Conservation (phyloP, 148 eudicot genomes). For the Chenopodium berlandieri region DNA sequence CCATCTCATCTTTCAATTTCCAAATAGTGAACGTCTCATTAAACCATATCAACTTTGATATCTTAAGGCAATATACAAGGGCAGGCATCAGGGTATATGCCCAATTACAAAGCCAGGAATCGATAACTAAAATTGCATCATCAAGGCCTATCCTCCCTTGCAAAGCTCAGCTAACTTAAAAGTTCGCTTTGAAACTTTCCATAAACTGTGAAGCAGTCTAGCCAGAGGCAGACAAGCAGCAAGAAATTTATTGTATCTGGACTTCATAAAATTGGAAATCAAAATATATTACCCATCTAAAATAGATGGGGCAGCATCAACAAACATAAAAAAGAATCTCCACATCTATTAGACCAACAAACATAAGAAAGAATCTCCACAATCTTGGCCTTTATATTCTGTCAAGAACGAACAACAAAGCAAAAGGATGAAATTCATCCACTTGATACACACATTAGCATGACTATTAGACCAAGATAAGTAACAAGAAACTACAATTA, state of each 20-base stretch:
- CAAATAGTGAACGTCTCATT: background rate
- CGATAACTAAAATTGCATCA: background rate
- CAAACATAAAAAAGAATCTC: background rate
- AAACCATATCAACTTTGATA: background rate
- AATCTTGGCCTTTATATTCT: too few relatives aligned
- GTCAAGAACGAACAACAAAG: too few relatives aligned
- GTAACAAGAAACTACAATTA: too few relatives aligned
- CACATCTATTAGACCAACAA: background rate
- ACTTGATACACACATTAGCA: too few relatives aligned
- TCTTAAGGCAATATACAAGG: background rate
- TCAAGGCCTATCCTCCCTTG: background rate
- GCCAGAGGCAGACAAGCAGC: background rate
- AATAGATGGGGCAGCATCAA: background rate
- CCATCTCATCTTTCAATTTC: background rate
- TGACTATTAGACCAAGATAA: too few relatives aligned
- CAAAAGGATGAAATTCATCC: too few relatives aligned
- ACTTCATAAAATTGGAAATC: background rate
- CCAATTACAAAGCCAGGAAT: background rate
- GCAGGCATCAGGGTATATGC: background rate
- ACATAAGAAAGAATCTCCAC: too few relatives aligned
- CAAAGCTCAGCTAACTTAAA: background rate
- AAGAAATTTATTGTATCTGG: background rate
- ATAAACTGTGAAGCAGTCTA: background rate
- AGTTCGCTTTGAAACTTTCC: background rate
- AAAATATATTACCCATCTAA: background rate